Evolutionary conservation across 2,329 filamentous ascomycete species (phyloP).

Genomic region (Hypoxylon sp.): DNA sequence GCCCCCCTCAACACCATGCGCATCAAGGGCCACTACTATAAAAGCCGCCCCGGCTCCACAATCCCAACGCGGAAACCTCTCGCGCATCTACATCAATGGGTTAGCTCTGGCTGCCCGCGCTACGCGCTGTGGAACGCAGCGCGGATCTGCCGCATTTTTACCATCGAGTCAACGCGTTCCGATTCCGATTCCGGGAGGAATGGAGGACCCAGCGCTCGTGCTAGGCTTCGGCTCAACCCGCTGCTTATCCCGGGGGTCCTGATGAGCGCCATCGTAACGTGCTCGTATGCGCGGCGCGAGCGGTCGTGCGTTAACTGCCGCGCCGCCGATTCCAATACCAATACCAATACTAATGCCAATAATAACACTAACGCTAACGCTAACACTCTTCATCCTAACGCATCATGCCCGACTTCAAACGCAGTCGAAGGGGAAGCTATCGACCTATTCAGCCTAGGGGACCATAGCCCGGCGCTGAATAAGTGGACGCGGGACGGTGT

Average conservation of each 20-base stretch:
- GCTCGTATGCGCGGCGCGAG: slow-evolving; percentile 39
- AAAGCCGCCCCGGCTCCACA: slow-evolving; percentile 26
- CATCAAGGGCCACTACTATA: slow-evolving; percentile 43
- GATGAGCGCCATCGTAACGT: slow-evolving; percentile 43
- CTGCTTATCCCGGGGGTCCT: slow-evolving; percentile 44
- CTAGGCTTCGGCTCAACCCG: slow-evolving; percentile 42
- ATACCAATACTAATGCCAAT: background rate
- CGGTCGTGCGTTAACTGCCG: slow-evolving; percentile 34
- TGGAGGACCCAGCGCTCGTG: background rate
- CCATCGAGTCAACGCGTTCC: slow-evolving; percentile 25
- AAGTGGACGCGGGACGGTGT: slow-evolving; percentile 33
- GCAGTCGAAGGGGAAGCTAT: slow-evolving; percentile 20
- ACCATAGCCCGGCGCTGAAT: slow-evolving; percentile 30
- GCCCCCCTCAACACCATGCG: slow-evolving; percentile 44
- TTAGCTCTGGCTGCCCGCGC: slow-evolving; percentile 37
- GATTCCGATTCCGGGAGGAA: background rate
- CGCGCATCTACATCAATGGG: slow-evolving; percentile 41
- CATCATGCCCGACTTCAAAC: no score
- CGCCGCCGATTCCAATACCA: background rate
- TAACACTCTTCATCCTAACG: no score
- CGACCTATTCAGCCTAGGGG: slow-evolving; percentile 29
- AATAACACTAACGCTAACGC: background rate
- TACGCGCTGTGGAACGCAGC: slow-evolving; percentile 45
- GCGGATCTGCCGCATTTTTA: slow-evolving; percentile 45
- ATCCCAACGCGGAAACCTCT: slow-evolving; percentile 32